Evolutionary conservation across 164 flowering plant genomes (phyloP).

Genomic region (Umbellularia californica): DNA sequence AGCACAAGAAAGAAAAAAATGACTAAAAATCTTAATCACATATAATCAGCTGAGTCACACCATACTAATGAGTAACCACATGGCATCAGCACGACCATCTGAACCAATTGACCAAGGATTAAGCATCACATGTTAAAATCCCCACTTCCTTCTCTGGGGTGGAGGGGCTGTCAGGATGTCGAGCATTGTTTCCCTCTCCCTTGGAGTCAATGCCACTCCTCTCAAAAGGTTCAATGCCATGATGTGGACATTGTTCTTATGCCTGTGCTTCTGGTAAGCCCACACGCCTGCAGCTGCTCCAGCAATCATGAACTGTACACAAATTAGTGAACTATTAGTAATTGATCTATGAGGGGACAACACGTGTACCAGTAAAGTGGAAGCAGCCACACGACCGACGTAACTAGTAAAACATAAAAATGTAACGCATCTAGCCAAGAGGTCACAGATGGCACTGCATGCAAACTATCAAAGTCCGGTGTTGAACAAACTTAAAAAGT

Average conservation of each 20-base stretch:
- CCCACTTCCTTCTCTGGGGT: conserved; percentile 43
- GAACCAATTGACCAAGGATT: background rate
- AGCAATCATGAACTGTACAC: conserved; percentile 54
- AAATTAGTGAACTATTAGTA: background rate
- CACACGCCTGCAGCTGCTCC: conserved; percentile 67
- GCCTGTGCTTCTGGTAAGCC: conserved; percentile 80
- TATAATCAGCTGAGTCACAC: background rate
- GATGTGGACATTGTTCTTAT: no score
- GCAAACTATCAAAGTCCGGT: background rate
- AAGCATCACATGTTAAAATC: background rate
- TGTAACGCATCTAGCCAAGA: background rate
- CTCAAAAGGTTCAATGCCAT: conserved; percentile 71
- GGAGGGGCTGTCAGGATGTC: conserved; percentile 77
- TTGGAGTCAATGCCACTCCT: conserved; percentile 77
- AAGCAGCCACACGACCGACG: background rate
- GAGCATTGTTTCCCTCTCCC: conserved; percentile 74
- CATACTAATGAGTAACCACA: no score
- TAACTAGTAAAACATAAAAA: background rate
- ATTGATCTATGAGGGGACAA: background rate
- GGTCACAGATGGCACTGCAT: background rate
- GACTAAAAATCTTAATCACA: no score
- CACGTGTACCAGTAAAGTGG: background rate
- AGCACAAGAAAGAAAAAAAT: background rate
- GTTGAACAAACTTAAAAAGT: no score
- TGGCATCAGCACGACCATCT: background rate